These are phyloP conservation scores for Suillus alpinus DNA, from an alignment of 768 basidiomycete genomes.

Conservation along the genomic window DNA sequence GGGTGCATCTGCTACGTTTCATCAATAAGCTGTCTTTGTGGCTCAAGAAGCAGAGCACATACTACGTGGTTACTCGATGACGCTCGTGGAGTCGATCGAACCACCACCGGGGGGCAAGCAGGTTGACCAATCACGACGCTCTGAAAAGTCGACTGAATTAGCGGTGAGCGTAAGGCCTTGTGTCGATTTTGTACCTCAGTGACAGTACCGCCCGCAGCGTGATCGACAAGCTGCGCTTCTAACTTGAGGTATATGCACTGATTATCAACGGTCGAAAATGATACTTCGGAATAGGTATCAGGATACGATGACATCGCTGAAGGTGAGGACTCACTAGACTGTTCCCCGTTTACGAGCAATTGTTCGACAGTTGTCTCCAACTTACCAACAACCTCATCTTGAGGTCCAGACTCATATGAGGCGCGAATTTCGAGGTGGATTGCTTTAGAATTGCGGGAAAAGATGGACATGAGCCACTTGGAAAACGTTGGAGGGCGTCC, in stretches of 20 bases:
- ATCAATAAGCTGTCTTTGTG: not conserved
- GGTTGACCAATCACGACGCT: not conserved
- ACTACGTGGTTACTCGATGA: not conserved
- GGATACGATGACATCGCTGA: not conserved
- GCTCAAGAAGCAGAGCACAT: not conserved
- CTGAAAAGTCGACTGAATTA: not conserved
- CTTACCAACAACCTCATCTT: not conserved
- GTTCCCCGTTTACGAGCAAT: not conserved
- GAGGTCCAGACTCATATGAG: not conserved
- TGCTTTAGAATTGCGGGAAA: not conserved
- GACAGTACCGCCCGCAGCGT: not conserved
- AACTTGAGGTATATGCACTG: not conserved
- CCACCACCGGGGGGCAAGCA: not conserved
- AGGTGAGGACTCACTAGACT: not conserved
- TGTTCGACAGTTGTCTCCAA: not conserved
- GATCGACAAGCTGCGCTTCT: not conserved
- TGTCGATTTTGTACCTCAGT: not conserved
- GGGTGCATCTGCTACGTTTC: not conserved
- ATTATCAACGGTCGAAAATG: too few species aligned
- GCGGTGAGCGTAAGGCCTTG: not conserved
- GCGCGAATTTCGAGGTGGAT: not conserved
- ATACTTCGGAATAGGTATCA: not conserved
- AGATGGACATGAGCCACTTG: not conserved
- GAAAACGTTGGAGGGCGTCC: not conserved
- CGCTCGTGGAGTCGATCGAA: not conserved